These are phyloP conservation scores for Coemansia sp. DNA, from an alignment of 192 early-diverging fungal genomes.

Conservation along the genomic window DNA sequence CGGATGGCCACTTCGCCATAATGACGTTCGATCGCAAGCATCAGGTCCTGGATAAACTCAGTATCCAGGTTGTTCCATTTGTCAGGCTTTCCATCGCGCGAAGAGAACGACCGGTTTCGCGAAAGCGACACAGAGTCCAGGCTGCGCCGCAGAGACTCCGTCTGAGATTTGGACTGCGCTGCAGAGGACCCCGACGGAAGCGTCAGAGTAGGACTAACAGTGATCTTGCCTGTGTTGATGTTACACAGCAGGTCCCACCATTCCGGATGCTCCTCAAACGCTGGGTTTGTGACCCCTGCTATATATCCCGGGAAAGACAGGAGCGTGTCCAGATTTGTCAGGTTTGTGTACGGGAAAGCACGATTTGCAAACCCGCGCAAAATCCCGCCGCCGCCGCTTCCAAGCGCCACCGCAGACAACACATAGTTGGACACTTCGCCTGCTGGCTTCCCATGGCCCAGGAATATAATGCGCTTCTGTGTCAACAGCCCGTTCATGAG, in stretches of 20 bases:
- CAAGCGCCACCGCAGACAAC: constrained; percentile 84
- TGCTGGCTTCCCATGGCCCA: constrained; percentile 87
- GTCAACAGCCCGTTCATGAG: constrained; percentile 89
- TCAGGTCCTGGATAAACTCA: constrained; percentile 61
- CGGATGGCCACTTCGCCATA: constrained; percentile 86
- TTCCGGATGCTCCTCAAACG: constrained; percentile 87
- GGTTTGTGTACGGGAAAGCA: constrained; percentile 88
- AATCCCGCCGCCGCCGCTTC: constrained; percentile 86
- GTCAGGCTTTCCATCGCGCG: constrained; percentile 55
- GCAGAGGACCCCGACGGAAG: constrained; percentile 26
- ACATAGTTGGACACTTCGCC: constrained; percentile 94
- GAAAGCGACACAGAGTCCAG: constrained; percentile 53
- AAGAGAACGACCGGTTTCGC: constrained; percentile 52
- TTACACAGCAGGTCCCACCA: constrained; percentile 99
- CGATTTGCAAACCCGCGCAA: constrained; percentile 84
- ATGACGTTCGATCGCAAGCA: constrained; percentile 80
- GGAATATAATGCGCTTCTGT: constrained; percentile 91
- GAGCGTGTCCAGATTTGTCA: constrained; percentile 84
- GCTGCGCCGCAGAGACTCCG: constrained; percentile 50
- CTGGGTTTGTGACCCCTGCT: constrained; percentile 95
- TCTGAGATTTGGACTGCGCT: constrained; percentile 20
- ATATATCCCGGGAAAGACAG: constrained; percentile 88
- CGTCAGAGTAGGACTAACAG: constrained; percentile 76
- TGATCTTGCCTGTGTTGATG: constrained; percentile 91
- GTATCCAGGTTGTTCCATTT: constrained; percentile 57